Base-by-base conservation (phyloP, 139 green algal species). In the Astrephomene gubernaculifera region DNA sequence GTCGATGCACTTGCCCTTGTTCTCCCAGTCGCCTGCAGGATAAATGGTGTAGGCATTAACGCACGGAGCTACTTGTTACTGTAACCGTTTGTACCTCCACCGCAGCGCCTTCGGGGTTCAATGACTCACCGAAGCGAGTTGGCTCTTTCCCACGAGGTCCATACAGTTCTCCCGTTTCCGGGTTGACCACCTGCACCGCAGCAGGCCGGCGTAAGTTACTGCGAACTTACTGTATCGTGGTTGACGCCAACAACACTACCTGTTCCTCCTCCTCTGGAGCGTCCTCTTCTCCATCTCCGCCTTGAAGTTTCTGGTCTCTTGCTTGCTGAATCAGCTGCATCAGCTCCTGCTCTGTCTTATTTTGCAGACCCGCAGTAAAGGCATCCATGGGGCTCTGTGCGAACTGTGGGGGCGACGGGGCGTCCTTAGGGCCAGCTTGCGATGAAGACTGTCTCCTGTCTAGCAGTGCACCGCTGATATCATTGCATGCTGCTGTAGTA, bases 1-100 rank as follows among this genome's bases (percentile, higher is more conserved):
- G 43, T 83, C 76, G 27, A 83, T 43, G 39, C 76, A 83, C 64
- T 83, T 83, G 60, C 76, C 76, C n/a, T 83, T 83, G 39, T 53
- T 21, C 41, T 83, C 76, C 76, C 76, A 83, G 41, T 83, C 76
- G 4, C 76, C 76, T 83, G 60, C 41, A n/a, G 22, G 1, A n/a
- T n/a, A 31, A 52, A 35, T 14, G 44, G 35, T 4, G 17, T 57
- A 25, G 49, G 14, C 49, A 57, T 57, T 70, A 60, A 12, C 17
- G 49, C 17, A 17, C 12, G 9, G 38, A 70, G 14, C 33, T 41
- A 14, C 24, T n/a, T 41, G 17, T 2, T 35, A 73, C 14, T 8
- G 22, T 21, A 73, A 12, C 35, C 27, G 21, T 27, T 22, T 52
- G 67, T n/a, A 73, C 4, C 4, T 21, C 67, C 45, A 29, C 36